Conservation (phyloP, 1,284 basidiomycete species). For the Sporisorium exsertum region DNA sequence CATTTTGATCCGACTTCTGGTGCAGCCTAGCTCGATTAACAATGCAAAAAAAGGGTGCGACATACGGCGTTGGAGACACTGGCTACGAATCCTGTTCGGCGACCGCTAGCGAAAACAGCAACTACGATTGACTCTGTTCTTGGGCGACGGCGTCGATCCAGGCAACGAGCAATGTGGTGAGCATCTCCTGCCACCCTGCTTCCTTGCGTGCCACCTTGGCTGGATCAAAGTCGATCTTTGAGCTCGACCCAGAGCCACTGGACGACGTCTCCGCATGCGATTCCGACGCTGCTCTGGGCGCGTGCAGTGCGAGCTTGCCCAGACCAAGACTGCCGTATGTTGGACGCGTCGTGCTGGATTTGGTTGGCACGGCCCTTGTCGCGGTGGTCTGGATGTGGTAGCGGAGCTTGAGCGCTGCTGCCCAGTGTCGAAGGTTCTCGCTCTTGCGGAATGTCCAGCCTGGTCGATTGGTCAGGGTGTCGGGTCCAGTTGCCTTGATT, state of each 20-base stretch:
- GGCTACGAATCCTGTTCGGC: not conserved
- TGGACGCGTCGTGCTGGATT: not conserved
- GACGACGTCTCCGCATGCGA: slow-evolving; percentile 4
- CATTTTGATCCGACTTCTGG: not conserved
- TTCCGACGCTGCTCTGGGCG: slow-evolving; percentile 34
- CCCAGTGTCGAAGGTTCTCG: slow-evolving; percentile 56
- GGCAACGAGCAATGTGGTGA: slow-evolving; percentile 75
- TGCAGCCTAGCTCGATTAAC: not conserved
- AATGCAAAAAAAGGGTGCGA: not conserved
- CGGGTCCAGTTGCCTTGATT: not conserved
- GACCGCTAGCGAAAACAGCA: not conserved
- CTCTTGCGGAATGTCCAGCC: slow-evolving; percentile 55
- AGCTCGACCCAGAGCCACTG: not conserved
- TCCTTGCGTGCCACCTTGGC: slow-evolving; percentile 79
- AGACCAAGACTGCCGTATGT: slow-evolving; percentile 35
- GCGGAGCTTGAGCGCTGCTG: slow-evolving; percentile 48
- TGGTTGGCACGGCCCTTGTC: slow-evolving; percentile 2
- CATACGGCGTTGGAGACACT: not conserved
- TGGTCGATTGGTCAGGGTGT: slow-evolving; percentile 10
- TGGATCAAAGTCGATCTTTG: slow-evolving; percentile 75
- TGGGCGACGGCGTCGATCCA: slow-evolving; percentile 80
- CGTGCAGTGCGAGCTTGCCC: slow-evolving; percentile 44
- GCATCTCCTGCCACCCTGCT: slow-evolving; percentile 82
- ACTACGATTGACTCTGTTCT: slow-evolving; percentile 70
- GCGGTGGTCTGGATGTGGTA: slow-evolving; percentile 47